Base-by-base conservation (phyloP, 1,284 basidiomycete species). In the Cutaneotrichosporon curvatum region DNA sequence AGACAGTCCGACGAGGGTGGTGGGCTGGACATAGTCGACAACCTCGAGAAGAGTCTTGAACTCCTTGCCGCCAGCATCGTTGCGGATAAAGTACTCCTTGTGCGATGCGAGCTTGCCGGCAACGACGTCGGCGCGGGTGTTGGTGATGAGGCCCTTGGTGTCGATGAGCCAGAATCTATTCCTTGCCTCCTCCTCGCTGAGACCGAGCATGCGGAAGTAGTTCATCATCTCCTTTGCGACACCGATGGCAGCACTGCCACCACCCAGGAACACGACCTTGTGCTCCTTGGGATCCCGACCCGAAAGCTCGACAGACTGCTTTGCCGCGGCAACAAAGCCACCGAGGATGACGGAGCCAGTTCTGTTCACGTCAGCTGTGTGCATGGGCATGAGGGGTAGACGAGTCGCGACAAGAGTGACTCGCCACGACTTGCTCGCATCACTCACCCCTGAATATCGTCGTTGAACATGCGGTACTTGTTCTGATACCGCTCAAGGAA, bases 341-440 rank as follows among this genome's bases (percentile, higher is more conserved):
- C 83, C 85, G 37, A 96, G 81, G 38, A 95, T 85, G 57, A 96
- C 91, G 30, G 86, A 86, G 21, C 88, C 89, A 2, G 89, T 92
- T 36, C 88, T 87, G 62, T n/a, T n/a, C n/a, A 59, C 45, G 52
- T 33, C 12, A 30, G 38, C 25, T n/a, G n/a, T n/a, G n/a, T n/a
- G n/a, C n/a, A n/a, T n/a, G n/a, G n/a, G n/a, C 32, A n/a, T n/a
- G n/a, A n/a, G n/a, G n/a, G n/a, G n/a, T n/a, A n/a, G n/a, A n/a
- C n/a, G n/a, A n/a, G n/a, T n/a, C 5, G 38, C 37, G 37, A 39
- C 4, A 28, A 28, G 15, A 30, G 25, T 28, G 25, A 7, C 12
- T 12, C 25, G 12, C 25, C 25, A 28, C 25, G 25, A 7, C 35
- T 15, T 41, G 20, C 23, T 28, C 15, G 14, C 16, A 9, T 23